Percentiles rank a stretch among this genome's conserved stretches.
Evolutionary conservation across 805 yeast species (phyloP).

Genomic region (Kazachstania kunashirensis): DNA sequence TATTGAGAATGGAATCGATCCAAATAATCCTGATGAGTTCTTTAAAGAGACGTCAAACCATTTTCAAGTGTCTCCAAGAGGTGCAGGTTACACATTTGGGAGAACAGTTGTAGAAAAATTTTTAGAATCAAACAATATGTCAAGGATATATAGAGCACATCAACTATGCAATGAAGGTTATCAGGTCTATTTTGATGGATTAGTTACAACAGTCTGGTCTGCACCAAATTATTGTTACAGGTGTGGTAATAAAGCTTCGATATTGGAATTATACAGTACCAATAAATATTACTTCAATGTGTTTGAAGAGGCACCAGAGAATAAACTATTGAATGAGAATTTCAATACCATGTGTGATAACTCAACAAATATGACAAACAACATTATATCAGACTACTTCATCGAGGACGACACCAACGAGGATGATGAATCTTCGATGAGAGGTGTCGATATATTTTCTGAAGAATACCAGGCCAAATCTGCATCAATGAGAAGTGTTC

Average conservation of each 20-base stretch:
- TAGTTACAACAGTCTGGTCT: constrained; percentile 94
- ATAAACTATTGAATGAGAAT: constrained; percentile 33
- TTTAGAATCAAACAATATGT: constrained; percentile 63
- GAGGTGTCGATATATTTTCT: constrained; percentile 23
- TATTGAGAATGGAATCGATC: constrained; percentile 21
- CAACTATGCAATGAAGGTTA: constrained; percentile 95
- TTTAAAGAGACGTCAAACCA: constrained; percentile 34
- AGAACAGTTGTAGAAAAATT: constrained; percentile 82
- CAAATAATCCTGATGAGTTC: constrained; percentile 14
- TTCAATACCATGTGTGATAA: constrained; percentile 16
- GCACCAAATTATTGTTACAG: constrained; percentile 97
- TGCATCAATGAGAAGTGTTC: constrained; percentile 27
- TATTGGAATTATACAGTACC: constrained; percentile 70
- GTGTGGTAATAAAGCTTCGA: constrained; percentile 96
- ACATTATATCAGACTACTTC: constrained; percentile 10
- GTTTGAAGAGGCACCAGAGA: constrained; percentile 95
- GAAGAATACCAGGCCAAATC: constrained; percentile 29
- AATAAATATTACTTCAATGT: constrained; percentile 75
- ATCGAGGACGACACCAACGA: constrained; percentile 5
- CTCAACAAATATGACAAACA: constrained; percentile 5
- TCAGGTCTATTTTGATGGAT: constrained; percentile 82
- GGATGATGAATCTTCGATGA: background rate
- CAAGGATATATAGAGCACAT: constrained; percentile 84
- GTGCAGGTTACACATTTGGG: constrained; percentile 97
- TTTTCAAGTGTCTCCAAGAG: constrained; percentile 85